Evolutionary conservation across 345 rosid genomes (phyloP).

Genomic region (Crucihimalaya himalaica): DNA sequence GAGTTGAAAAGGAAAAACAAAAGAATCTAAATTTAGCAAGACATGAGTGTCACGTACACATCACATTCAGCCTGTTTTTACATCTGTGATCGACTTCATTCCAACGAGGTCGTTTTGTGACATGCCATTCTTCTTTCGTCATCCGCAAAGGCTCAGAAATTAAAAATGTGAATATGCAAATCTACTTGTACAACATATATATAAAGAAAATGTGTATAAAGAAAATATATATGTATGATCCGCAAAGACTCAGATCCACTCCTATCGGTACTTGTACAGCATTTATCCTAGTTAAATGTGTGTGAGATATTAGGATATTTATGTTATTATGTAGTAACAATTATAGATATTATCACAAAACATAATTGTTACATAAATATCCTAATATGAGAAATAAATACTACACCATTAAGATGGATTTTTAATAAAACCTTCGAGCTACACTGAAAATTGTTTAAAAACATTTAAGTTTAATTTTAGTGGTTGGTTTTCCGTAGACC

Average conservation of each 20-base stretch:
- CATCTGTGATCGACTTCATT: background rate
- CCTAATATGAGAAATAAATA: background rate
- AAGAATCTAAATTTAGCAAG: background rate
- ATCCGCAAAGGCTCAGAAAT: background rate
- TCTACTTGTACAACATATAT: too few species aligned
- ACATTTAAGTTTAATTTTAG: background rate
- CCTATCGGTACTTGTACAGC: background rate
- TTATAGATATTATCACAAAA: too few species aligned
- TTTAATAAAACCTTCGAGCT: background rate
- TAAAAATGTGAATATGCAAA: too few species aligned
- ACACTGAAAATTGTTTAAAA: background rate
- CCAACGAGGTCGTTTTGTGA: background rate
- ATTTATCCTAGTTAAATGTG: background rate
- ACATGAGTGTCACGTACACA: background rate
- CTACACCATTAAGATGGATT: background rate
- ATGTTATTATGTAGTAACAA: too few species aligned
- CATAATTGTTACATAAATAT: too few species aligned
- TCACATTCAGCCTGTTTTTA: background rate
- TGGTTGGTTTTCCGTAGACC: background rate
- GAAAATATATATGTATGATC: background rate
- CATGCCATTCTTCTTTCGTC: background rate
- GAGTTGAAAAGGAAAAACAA: background rate
- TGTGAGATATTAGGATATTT: too few species aligned
- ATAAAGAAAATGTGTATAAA: too few species aligned
- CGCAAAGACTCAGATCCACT: background rate